Evolutionary conservation across 2,329 filamentous ascomycete species (phyloP), one percentile per base, ranked within the genome.

Genomic region (Alternaria angustiovoidea): DNA sequence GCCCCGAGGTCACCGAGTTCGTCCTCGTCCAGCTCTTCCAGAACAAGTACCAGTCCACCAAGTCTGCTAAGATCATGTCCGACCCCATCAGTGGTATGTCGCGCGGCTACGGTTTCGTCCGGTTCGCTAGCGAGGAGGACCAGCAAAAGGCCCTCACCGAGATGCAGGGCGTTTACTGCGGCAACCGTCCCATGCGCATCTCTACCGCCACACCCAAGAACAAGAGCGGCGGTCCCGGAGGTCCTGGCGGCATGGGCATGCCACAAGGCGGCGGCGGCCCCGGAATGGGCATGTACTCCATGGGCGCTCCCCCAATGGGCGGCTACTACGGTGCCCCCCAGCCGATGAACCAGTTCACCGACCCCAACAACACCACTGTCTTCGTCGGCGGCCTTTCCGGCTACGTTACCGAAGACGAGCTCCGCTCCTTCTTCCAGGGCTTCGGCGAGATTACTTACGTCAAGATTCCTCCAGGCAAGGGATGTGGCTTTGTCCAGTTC

Each of bases 11-110:
- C 72, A 99, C 97, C 81, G 95, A 99, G 83, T 98, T 96, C 75
- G 94, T 98, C 59, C 86, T 99, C 61, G 94, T 98, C 54, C 96
- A 94, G 26, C 89, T 99, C 51, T 99, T 99, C 87, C 94, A 98
- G 83, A 91, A 89, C 76, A 93, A 94, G 63, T 99, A 96, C 85
- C 91, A 91, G 0, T 96, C 93, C 8, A 98, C 94, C 91, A 98
- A 98, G 85, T 97, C 93, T 38, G 95, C 95, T 75, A 99, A 99
- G 87, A 99, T 99, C 82, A 99, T 99, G 95, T 97, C 94, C 62
- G 95, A 99, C 76, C 94, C 95, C 63, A 95, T 98, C 82, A 96
- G 91, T 66, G 95, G 95, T 72, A 94, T 98, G 87, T 97, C 94
- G 66, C 93, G 95, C 65, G 95, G 95, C 57, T 99, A 99, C 75